These are phyloP conservation scores for Rauvolfia tetraphylla DNA, from an alignment of 257 asterid genomes.

Conservation along the genomic window DNA sequence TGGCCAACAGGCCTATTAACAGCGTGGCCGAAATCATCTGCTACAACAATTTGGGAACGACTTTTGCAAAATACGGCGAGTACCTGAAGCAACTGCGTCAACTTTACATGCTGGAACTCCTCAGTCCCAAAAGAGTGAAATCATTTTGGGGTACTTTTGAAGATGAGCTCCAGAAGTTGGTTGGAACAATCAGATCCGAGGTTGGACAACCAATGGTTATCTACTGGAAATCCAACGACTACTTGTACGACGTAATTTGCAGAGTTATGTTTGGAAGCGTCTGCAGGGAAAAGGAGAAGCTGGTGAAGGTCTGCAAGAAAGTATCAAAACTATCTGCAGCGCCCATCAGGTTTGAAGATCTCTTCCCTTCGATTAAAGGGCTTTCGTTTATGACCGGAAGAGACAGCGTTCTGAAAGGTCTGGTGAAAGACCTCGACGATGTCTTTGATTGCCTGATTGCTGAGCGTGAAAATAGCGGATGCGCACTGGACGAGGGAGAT, in stretches of 20 bases:
- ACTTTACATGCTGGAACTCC: conserved; percentile 18
- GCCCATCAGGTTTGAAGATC: neutral
- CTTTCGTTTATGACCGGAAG: neutral
- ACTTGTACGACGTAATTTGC: neutral
- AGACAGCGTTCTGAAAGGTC: neutral
- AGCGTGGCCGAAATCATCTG: neutral
- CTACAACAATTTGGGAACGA: conserved; percentile 9
- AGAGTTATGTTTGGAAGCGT: neutral
- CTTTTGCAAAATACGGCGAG: conserved; percentile 13
- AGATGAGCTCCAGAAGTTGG: conserved; percentile 2
- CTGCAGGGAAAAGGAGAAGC: neutral
- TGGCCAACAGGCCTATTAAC: conserved; percentile 14
- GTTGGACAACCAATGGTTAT: neutral
- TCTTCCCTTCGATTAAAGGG: neutral
- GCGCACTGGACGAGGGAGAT: neutral
- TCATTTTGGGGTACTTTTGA: conserved; percentile 11
- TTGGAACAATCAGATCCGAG: neutral
- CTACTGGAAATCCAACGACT: neutral
- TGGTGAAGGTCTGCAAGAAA: neutral
- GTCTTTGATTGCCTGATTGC: neutral
- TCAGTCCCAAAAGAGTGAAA: conserved; percentile 4
- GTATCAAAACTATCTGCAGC: neutral
- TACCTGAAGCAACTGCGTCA: conserved; percentile 18
- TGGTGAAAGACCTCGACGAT: neutral
- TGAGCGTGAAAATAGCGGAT: neutral